These are phyloP conservation scores for Cantharellus cinnabarinus DNA, from an alignment of 768 basidiomycete species.

Conservation along the genomic window DNA sequence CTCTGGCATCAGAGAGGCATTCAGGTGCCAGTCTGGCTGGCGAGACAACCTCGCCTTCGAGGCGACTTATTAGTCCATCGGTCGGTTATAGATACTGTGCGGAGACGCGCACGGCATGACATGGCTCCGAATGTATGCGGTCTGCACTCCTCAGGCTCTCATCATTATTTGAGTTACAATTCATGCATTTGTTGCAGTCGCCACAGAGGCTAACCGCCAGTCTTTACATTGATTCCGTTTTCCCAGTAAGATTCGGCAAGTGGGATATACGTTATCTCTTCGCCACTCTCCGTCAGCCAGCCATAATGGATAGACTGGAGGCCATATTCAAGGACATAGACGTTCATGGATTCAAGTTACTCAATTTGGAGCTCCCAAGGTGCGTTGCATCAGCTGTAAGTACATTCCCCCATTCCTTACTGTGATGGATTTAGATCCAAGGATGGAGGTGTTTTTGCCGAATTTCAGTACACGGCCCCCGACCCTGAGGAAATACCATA, in stretches of 20 bases:
- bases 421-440: constrained; percentile 22
- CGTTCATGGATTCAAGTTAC: constrained; percentile 36
- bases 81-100: too few species aligned
- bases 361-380: constrained; percentile 30
- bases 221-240: constrained; percentile 57
- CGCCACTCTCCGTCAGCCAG: constrained; percentile 37
- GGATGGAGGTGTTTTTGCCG: constrained; percentile 74
- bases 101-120: too few species aligned
- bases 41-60: too few species aligned
- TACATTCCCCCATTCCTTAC: constrained; percentile 11
- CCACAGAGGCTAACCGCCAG: background rate
- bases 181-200: background rate
- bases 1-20: too few species aligned
- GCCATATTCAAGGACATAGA: constrained; percentile 31
- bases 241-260: constrained; percentile 45
- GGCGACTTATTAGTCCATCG: too few species aligned
- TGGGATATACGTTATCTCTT: constrained; percentile 37
- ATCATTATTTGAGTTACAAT: background rate
- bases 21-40: too few species aligned
- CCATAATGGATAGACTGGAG: constrained; percentile 29
- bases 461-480: constrained; percentile 34
- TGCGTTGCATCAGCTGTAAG: background rate
- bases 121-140: too few species aligned
- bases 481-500: constrained; percentile 16
- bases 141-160: too few species aligned